These are phyloP conservation scores for Cupressus sempervirens DNA, from an alignment of 75 land plant genomes.

Conservation along the genomic window DNA sequence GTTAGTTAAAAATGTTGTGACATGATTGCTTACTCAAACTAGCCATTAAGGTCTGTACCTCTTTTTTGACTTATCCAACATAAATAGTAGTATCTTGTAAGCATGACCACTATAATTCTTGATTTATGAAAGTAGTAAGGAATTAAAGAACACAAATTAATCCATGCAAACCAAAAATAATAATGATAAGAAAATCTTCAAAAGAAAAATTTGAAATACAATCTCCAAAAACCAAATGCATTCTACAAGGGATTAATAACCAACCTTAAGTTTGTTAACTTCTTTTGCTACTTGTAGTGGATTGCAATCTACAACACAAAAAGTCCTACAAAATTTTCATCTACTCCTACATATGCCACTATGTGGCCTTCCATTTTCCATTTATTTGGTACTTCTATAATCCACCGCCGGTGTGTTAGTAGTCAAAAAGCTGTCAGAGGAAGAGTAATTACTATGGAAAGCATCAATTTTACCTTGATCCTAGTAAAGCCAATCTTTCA, in stretches of 20 bases:
- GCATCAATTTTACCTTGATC: neutral
- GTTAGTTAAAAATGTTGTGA: neutral
- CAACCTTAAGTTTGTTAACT: slow-evolving; percentile 39
- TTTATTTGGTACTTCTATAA: neutral
- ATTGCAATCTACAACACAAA: slow-evolving; percentile 63
- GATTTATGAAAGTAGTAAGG: slow-evolving; percentile 14
- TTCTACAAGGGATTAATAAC: neutral
- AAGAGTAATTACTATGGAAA: neutral
- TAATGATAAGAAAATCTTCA: neutral
- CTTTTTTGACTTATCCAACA: slow-evolving; percentile 44
- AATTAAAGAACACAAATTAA: neutral
- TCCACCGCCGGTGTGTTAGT: neutral
- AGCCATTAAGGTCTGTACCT: slow-evolving; percentile 39
- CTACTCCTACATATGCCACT: slow-evolving; percentile 50
- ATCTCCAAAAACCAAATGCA: neutral
- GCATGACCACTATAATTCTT: slow-evolving; percentile 71
- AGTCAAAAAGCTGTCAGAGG: neutral
- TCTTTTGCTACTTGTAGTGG: slow-evolving; percentile 63
- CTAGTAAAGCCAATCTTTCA: slow-evolving; percentile 55
- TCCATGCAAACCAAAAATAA: neutral
- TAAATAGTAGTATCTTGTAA: slow-evolving; percentile 71
- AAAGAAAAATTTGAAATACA: neutral
- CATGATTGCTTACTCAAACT: too few species aligned
- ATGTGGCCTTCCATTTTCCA: slow-evolving; percentile 38
- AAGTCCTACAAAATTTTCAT: slow-evolving; percentile 20